These are phyloP conservation scores for Prunus fruticosa DNA, from an alignment of 306 rosid genomes.

Conservation along the genomic window DNA sequence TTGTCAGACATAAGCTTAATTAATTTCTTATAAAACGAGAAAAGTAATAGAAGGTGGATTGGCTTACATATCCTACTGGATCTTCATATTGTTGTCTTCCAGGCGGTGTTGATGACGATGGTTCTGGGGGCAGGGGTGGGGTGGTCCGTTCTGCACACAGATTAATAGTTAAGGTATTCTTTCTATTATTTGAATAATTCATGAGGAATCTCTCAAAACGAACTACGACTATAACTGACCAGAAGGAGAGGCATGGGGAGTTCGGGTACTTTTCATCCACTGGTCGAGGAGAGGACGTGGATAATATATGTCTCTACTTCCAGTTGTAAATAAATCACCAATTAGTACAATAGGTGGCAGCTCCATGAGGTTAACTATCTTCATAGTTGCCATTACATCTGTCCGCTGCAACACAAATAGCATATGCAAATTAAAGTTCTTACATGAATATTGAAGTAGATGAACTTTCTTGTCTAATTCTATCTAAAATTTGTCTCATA, in stretches of 20 bases:
- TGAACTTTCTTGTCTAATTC: neutral
- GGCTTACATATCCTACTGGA: slow-evolving; percentile 47
- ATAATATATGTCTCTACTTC: slow-evolving; percentile 54
- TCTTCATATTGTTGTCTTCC: slow-evolving; percentile 31
- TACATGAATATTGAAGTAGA: slow-evolving; percentile 5
- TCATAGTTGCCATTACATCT: slow-evolving; percentile 35
- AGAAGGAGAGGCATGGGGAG: slow-evolving; percentile 53
- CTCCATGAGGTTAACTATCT: slow-evolving; percentile 67
- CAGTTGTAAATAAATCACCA: slow-evolving; percentile 44
- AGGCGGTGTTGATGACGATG: slow-evolving; percentile 48
- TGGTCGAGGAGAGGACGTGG: slow-evolving; percentile 62
- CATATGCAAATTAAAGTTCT: neutral
- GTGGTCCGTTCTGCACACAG: slow-evolving; percentile 47
- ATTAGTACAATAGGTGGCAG: slow-evolving; percentile 61
- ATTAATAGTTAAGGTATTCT: slow-evolving; percentile 13
- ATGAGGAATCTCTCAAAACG: neutral
- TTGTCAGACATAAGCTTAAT: slow-evolving; percentile 17
- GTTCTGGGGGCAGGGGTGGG: slow-evolving; percentile 49
- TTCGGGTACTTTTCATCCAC: slow-evolving; percentile 60
- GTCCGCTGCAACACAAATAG: slow-evolving; percentile 37
- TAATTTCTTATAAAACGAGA: slow-evolving; percentile 2
- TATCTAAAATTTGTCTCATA: neutral
- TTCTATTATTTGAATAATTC: neutral
- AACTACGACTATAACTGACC: slow-evolving; percentile 44
- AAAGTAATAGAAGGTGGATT: slow-evolving; percentile 16